Conservation (phyloP, 2,329 filamentous ascomycete genomes). For the Thelonectria discophora region DNA sequence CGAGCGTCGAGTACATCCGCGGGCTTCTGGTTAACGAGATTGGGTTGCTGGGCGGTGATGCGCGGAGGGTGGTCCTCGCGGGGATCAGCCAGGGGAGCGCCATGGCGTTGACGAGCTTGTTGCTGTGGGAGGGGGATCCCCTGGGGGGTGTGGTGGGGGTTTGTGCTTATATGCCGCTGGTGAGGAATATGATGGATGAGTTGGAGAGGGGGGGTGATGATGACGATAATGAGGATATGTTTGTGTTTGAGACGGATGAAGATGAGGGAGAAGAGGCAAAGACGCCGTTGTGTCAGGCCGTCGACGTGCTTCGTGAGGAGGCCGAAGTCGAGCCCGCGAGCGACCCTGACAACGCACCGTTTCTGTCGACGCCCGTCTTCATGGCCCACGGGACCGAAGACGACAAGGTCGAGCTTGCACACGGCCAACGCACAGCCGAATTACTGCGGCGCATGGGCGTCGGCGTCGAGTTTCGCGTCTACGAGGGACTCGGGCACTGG, state of each 20-base stretch:
- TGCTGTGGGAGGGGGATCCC: constrained; percentile 54
- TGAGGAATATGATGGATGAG: constrained; percentile 14
- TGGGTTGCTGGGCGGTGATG: constrained; percentile 45
- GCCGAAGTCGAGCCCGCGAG: constrained; percentile 35
- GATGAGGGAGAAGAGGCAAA: constrained; percentile 2
- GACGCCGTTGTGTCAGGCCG: constrained; percentile 31
- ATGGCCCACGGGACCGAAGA: constrained; percentile 57
- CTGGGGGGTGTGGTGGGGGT: constrained; percentile 54
- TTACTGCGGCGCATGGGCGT: constrained; percentile 49
- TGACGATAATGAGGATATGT: background rate
- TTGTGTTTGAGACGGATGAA: constrained; percentile 30
- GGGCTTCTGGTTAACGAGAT: constrained; percentile 49
- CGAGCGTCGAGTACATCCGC: constrained; percentile 54
- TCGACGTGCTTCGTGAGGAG: constrained; percentile 43
- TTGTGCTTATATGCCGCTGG: constrained; percentile 57
- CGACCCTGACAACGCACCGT: constrained; percentile 15
- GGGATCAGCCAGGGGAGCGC: constrained; percentile 66
- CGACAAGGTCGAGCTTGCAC: constrained; percentile 49
- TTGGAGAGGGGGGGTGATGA: background rate
- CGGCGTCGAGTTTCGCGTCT: constrained; percentile 49
- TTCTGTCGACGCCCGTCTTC: constrained; percentile 52
- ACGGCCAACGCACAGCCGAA: constrained; percentile 47
- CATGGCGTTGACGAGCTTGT: constrained; percentile 51
- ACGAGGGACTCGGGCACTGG: constrained; percentile 56
- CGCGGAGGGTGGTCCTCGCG: constrained; percentile 54